Evolutionary conservation across 1,139 yeast genomes (phyloP).

Genomic region (Yamadazyma triangularis): DNA sequence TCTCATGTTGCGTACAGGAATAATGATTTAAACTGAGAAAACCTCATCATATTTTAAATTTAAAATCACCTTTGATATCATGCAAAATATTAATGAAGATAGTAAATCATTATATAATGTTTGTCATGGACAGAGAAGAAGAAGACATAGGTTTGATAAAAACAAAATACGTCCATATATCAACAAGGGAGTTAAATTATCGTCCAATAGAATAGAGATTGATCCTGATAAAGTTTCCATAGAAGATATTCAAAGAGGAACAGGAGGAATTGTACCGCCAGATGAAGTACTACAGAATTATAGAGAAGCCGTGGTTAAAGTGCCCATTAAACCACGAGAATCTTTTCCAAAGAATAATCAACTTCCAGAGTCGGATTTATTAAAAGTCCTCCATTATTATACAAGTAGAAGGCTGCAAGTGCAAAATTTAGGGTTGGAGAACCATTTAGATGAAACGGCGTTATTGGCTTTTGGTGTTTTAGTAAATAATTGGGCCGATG

Average conservation of each 20-base stretch:
- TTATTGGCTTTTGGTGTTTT: slow-evolving; percentile 49
- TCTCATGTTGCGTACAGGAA: too few relatives aligned
- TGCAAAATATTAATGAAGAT: too few relatives aligned
- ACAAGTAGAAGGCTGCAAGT: slow-evolving; percentile 22
- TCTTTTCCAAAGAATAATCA: slow-evolving; percentile 21
- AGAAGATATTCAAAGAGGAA: slow-evolving; percentile 19
- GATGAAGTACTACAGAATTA: slow-evolving; percentile 34
- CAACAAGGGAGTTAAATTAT: slow-evolving; percentile 6
- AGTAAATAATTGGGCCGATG: slow-evolving; percentile 51
- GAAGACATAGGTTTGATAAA: slow-evolving; percentile 1
- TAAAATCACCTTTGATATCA: too few relatives aligned
- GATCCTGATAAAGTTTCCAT: slow-evolving; percentile 6
- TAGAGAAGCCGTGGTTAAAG: slow-evolving; percentile 23
- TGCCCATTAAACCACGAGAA: slow-evolving; percentile 31
- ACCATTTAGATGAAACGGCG: slow-evolving; percentile 48
- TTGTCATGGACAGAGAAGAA: neutral
- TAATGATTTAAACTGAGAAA: too few relatives aligned
- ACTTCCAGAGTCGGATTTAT: slow-evolving; percentile 52
- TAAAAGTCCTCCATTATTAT: slow-evolving; percentile 52
- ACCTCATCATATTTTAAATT: too few relatives aligned
- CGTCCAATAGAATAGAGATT: slow-evolving; percentile 7
- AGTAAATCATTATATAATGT: neutral
- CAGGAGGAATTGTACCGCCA: slow-evolving; percentile 29
- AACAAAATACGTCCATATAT: slow-evolving; percentile 1
- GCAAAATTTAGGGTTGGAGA: slow-evolving; percentile 10